Base-by-base conservation (phyloP, 2,329 filamentous ascomycete species). In the Amphichorda felina region DNA sequence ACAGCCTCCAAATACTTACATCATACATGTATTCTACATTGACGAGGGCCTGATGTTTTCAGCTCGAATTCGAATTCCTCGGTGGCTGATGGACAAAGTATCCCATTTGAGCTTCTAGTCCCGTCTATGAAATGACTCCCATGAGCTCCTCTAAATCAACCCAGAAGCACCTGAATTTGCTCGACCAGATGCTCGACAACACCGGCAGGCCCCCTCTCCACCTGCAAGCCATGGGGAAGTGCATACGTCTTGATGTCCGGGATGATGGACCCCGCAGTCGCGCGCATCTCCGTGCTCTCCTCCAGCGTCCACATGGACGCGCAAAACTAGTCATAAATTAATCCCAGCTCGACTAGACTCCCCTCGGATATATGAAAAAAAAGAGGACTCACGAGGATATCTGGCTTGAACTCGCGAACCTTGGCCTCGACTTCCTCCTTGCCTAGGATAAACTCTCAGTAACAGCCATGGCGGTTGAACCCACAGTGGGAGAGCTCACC, bases 371-470 rank as follows among this genome's bases (percentile, higher is more conserved):
- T n/a, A n/a, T n/a, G n/a, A n/a, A n/a, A 14, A 17, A 19, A 6
- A 30, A 2, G 5, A 8, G 2, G 18, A 29, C 50, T 41, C 36
- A 51, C 52, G 17, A 55, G 37, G 8, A 56, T 45, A 26, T 56
- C 49, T 1, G 54, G 50, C 26, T 45, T 38, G 31, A 48, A 38
- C 38, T 51, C 37, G 41, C 57, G 61, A 14, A 77, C 72, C 39
- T 66, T 70, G 8, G 55, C 46, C 31, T 61, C 61, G 4, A 80
- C 73, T 43, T 73, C 64, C 39, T 71, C 69, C 30, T 75, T 73
- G 30, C 48, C 67, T 71, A 31, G 2, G 24, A 32, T 28, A 8
- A 5, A 13, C 9, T 11, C n/a, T 25, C 17, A 33, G 18, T 4
- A n/a, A 41, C 22, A 22, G 9, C 21, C 10, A 26, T 26, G 26